These are phyloP conservation scores for Pelargonium australe DNA, from an alignment of 441 rosid genomes.

Conservation along the genomic window DNA sequence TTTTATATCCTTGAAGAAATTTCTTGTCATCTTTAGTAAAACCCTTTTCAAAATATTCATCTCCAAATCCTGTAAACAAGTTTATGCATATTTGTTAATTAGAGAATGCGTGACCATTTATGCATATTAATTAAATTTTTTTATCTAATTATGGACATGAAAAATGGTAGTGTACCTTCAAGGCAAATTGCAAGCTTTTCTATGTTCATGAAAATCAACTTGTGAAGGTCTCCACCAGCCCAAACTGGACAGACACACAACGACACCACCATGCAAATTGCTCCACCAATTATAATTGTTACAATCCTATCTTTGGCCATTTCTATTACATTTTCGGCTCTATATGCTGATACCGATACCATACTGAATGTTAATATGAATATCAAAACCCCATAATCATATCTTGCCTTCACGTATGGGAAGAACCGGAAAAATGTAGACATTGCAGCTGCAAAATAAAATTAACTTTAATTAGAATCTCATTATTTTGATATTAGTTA, in stretches of 20 bases:
- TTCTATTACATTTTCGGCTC: constrained; percentile 44
- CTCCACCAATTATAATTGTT: constrained; percentile 68
- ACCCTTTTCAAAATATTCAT: constrained; percentile 38
- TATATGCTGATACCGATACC: constrained; percentile 66
- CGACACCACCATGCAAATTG: constrained; percentile 53
- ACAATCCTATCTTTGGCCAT: constrained; percentile 53
- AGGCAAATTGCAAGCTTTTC: constrained; percentile 58
- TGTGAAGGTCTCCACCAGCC: constrained; percentile 90
- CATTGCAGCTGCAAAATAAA: constrained; percentile 39
- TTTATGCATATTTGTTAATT: too few relatives aligned
- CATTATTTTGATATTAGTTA: too few relatives aligned
- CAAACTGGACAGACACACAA: constrained; percentile 67
- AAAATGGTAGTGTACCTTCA: constrained; percentile 36
- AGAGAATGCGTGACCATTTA: not conserved
- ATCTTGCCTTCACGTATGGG: constrained; percentile 66
- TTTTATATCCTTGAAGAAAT: constrained; percentile 45
- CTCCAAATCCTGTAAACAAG: constrained; percentile 50
- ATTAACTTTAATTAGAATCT: not conserved
- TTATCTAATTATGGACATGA: too few relatives aligned
- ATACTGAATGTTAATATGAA: constrained; percentile 73
- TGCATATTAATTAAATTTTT: not conserved
- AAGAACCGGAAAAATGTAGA: constrained; percentile 69
- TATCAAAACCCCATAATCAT: constrained; percentile 74
- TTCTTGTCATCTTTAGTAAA: constrained; percentile 32
- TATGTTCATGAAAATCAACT: constrained; percentile 42